Conservation (phyloP, 169 alveolate species). For the Eimeria brunetti region DNA sequence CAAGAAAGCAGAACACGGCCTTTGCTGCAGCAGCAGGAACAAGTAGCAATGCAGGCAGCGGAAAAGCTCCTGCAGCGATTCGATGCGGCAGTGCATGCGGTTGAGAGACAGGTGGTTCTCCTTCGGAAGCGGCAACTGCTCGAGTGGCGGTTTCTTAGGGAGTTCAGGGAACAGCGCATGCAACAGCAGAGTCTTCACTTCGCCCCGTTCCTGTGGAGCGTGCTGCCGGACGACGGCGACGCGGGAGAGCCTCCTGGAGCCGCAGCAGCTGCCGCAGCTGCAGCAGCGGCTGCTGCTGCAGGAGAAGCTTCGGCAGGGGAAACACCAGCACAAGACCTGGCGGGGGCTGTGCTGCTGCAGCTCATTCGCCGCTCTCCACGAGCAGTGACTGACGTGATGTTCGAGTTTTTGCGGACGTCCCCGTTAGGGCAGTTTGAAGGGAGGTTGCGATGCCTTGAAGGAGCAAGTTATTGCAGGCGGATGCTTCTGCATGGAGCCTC, state of each 20-base stretch:
- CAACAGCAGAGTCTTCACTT: slow-evolving; percentile 58
- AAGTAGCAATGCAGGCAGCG: slow-evolving; percentile 35
- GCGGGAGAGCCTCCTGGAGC: slow-evolving; percentile 27
- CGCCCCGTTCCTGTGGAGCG: slow-evolving; percentile 69
- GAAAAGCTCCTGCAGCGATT: slow-evolving; percentile 47
- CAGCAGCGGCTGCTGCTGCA: slow-evolving; percentile 31
- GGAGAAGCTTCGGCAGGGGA: neutral
- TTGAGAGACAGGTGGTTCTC: slow-evolving; percentile 76
- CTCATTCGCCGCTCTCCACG: slow-evolving; percentile 10
- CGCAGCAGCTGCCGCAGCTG: slow-evolving; percentile 24
- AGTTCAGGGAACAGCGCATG: slow-evolving; percentile 74
- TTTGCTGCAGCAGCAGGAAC: slow-evolving; percentile 10
- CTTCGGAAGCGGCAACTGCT: slow-evolving; percentile 80
- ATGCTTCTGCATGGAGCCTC: neutral
- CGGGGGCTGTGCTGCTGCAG: slow-evolving; percentile 66
- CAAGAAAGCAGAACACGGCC: neutral
- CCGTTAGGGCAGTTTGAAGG: slow-evolving; percentile 80
- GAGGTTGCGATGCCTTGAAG: slow-evolving; percentile 42
- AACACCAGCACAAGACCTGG: neutral
- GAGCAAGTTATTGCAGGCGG: neutral
- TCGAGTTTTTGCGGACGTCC: slow-evolving; percentile 72
- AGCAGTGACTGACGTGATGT: slow-evolving; percentile 64
- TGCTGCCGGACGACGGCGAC: slow-evolving; percentile 38
- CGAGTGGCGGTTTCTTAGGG: slow-evolving; percentile 78
- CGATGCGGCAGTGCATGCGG: slow-evolving; percentile 72